Conservation (phyloP, 2,329 filamentous ascomycete species). For the Tolypocladium sp. region DNA sequence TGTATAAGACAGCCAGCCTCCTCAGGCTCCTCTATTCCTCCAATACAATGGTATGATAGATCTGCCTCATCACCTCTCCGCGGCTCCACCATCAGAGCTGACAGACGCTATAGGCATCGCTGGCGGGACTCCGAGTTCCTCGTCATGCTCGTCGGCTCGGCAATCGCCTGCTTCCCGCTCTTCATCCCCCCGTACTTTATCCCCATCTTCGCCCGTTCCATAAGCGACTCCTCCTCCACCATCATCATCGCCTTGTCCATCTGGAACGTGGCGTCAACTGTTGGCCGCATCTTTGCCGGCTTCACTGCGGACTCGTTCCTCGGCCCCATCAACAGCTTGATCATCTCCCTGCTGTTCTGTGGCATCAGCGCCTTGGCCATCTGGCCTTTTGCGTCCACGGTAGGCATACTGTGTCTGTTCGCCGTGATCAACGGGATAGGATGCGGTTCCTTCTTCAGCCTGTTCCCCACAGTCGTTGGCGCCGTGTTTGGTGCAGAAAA, state of each 20-base stretch:
- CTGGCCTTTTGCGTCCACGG: slow-evolving; percentile 15
- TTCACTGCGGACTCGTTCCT: slow-evolving; percentile 14
- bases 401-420: slow-evolving; percentile 12
- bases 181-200: slow-evolving; percentile 20
- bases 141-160: slow-evolving; percentile 11
- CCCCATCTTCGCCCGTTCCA: slow-evolving; percentile 14
- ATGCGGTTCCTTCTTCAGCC: slow-evolving; percentile 18
- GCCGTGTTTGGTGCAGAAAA: slow-evolving; percentile 13
- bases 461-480: slow-evolving; percentile 13
- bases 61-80: background rate
- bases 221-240: slow-evolving; percentile 10
- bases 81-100: background rate
- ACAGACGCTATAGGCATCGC: slow-evolving; percentile 10
- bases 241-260: slow-evolving; percentile 12
- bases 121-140: slow-evolving; percentile 14
- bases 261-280: slow-evolving; percentile 17
- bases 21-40: slow-evolving; percentile 4
- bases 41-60: slow-evolving; percentile 13
- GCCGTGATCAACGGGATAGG: slow-evolving; percentile 17
- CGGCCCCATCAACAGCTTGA: slow-evolving; percentile 16
- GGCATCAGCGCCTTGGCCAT: slow-evolving; percentile 13
- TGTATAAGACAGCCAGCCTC: slow-evolving; percentile 9
- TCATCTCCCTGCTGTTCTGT: slow-evolving; percentile 14
- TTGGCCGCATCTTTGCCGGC: slow-evolving; percentile 15
- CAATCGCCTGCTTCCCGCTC: slow-evolving; percentile 14